Evolutionary conservation across 2,329 filamentous ascomycete genomes (phyloP), one percentile per base, ranked within the genome.

Genomic region (Ophiosphaerella herpotricha): DNA sequence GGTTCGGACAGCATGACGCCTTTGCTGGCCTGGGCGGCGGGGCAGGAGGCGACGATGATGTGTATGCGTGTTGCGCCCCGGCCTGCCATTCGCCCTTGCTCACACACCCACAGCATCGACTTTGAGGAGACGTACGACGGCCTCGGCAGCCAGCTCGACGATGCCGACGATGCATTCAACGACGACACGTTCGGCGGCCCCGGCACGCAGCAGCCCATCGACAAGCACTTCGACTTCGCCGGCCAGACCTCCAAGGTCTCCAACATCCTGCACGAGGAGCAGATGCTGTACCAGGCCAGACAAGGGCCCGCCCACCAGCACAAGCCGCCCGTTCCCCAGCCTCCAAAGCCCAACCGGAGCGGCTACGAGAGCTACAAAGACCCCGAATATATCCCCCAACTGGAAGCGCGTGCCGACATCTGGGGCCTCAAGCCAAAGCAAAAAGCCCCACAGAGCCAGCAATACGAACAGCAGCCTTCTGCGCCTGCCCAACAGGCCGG

Each of bases 61-160:
- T 77, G 79, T 85, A 78, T 71, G 80, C 71, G 35, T 71, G 80
- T 72, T 39, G 53, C 41, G 36, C 39, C 39, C 29, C 35, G 26
- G 26, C 8, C 18, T 24, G 43, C 32, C 24, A 36, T 14, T 13
- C 74, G 75, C 48, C 43, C 23, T 33, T 79, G 80, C 60, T 83
- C 58, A 67, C 51, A 71, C n/a, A 6, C 46, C 4, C 60, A 85
- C 62, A 88, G 85, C 47, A 83, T 89, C 65, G 89, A 97, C 65
- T 99, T 97, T 63, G 94, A 99, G 65, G 91, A 99, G 70, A 97
- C 93, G 33, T 97, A 97, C 71, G 94, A 99, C 74, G 93, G 93
- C 14, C 80, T 99, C 35, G 94, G 91, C 48, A 89, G 96, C 68
- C 86, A 89, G 73, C 86, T 99, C 32, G 87, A 96, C 66, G 93